phyloP scores from a whole-genome alignment of 2,329 filamentous ascomycete species.

The Diaporthe vexans region DNA sequence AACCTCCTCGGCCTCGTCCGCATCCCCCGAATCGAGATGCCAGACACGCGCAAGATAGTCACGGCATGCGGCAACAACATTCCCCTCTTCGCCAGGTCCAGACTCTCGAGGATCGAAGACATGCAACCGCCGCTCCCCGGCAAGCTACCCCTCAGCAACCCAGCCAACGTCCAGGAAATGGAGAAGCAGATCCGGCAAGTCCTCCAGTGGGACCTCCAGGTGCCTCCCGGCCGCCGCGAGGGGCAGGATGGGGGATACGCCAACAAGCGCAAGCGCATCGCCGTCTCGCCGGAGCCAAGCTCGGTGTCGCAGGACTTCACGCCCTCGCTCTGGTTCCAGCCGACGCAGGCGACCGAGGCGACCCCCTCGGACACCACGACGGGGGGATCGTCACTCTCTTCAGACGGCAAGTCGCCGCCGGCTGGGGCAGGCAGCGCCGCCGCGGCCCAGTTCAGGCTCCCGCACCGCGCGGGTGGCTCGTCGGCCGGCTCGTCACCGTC shows the following conservation, averaged over 20 bases:
- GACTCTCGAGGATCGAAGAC: slow-evolving; percentile 57
- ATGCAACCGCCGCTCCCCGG: slow-evolving; percentile 60
- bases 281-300: slow-evolving; percentile 25
- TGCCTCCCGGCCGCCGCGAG: slow-evolving; percentile 68
- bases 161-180: slow-evolving; percentile 45
- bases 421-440: neutral
- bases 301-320: neutral
- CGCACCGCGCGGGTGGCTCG: slow-evolving; percentile 35
- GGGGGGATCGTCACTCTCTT: slow-evolving; percentile 27
- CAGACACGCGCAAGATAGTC: slow-evolving; percentile 47
- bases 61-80: slow-evolving; percentile 53
- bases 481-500: slow-evolving; percentile 38
- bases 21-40: slow-evolving; percentile 42
- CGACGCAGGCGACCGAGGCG: slow-evolving; percentile 19
- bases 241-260: neutral
- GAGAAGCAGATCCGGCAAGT: neutral
- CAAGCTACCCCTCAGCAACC: slow-evolving; percentile 56
- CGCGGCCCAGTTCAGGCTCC: slow-evolving; percentile 33
- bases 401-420: neutral
- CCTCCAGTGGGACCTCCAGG: slow-evolving; percentile 67
- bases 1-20: slow-evolving; percentile 29
- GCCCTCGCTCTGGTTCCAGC: slow-evolving; percentile 13
- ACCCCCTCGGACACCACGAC: slow-evolving; percentile 25
- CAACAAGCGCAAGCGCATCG: slow-evolving; percentile 41
- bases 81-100: slow-evolving; percentile 62